Base-by-base conservation (phyloP, 345 rosid species). In the Isatis tinctoria region DNA sequence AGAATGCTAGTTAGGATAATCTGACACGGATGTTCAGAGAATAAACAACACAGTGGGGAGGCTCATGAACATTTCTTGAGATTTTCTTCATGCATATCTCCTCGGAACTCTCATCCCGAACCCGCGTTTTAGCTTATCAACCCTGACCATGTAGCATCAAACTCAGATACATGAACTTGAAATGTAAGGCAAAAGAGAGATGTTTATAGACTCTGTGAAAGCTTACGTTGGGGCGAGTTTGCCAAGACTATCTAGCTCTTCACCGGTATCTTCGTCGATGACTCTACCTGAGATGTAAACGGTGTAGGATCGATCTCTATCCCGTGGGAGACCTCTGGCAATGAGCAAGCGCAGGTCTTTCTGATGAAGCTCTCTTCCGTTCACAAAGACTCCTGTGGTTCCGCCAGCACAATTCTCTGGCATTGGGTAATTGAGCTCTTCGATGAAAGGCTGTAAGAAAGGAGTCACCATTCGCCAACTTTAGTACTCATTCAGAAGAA, bases 201-300 rank as follows among this genome's bases (percentile, higher is more conserved):
- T 41, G 8, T 27, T 35, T 35, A 20, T 35, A 58, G 52, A 24
- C 18, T 35, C 45, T 66, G 20, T 58, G 41, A 51, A 64, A 4
- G 73, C 97, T 87, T 80, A 95, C 99, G 97, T 95, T 4, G 97
- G 99, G 49, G 97, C 99, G 41, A 92, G 97, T 81, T 83, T 92
- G 59, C 97, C 97, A 11, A 95, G 97, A 79, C 91, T 70, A 54
- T 86, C 88, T 13, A 90, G 90, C 82, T 90, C 97, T 84, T 90
- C 91, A 37, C 94, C 90, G 2, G 97, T 86, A 49, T 95, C 97
- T 79, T 90, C 99, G 27, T 92, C 96, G 27, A 88, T 69, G 28
- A 92, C 90, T 80, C 91, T 87, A 64, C 99, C 99, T 0, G 97
- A 78, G 6, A 90, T 87, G 69, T 92, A 92, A 56, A 95, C 36